phyloP scores from a whole-genome alignment of 345 rosid genomes.

The Hypericum androsaemum region DNA sequence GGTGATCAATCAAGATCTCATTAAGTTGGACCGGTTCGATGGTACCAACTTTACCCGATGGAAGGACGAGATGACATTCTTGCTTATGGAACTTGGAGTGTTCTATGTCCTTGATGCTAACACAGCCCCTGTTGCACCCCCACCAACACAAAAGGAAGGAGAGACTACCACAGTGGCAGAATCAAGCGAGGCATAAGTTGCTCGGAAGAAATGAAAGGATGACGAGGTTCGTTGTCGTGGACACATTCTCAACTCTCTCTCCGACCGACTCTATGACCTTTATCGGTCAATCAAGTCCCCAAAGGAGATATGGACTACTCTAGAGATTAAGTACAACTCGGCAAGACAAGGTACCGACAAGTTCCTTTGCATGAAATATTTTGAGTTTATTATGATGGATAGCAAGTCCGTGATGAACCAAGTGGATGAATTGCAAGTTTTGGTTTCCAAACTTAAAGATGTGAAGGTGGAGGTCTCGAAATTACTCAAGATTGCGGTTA shows the following conservation, averaged over 20 bases:
- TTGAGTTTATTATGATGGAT: not conserved
- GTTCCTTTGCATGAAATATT: constrained; percentile 2
- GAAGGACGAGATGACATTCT: too few relatives aligned
- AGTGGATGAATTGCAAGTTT: not conserved
- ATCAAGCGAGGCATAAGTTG: too few relatives aligned
- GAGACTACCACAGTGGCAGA: too few relatives aligned
- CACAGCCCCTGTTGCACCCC: too few relatives aligned
- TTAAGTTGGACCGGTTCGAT: too few relatives aligned
- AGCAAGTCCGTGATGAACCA: not conserved
- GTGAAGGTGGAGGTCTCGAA: not conserved
- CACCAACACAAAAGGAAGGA: too few relatives aligned
- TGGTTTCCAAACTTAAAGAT: not conserved
- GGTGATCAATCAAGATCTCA: too few relatives aligned
- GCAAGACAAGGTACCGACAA: not conserved
- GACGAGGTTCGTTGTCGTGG: not conserved
- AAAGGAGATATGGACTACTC: not conserved
- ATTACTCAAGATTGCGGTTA: not conserved
- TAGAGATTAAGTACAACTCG: not conserved
- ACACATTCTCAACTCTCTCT: not conserved
- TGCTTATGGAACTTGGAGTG: too few relatives aligned
- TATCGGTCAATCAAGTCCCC: not conserved
- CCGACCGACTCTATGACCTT: not conserved
- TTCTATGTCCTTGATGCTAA: too few relatives aligned
- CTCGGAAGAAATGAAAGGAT: not conserved
- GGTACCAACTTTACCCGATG: too few relatives aligned